Conservation (phyloP, 495 filamentous ascomycete genomes). For the Hypoxylon cercidicola region DNA sequence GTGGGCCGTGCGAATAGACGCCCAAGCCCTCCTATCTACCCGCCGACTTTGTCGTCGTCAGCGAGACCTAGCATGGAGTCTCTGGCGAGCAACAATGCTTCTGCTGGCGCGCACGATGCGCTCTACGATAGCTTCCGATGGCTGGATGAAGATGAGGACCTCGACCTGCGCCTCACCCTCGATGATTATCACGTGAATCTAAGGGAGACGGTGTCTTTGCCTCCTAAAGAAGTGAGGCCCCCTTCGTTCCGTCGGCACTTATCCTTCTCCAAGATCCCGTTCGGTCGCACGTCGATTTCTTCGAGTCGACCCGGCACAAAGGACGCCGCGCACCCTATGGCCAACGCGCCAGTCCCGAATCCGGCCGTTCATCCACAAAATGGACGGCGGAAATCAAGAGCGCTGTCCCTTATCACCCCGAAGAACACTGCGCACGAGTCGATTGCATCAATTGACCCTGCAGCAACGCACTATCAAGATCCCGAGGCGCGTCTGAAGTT, state of each 20-base stretch:
- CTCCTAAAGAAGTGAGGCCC: constrained; percentile 52
- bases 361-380: constrained; percentile 44
- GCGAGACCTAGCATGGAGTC: constrained; percentile 53
- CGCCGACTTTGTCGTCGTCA: constrained; percentile 43
- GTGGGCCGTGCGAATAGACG: constrained; percentile 55
- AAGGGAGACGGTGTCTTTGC: constrained; percentile 51
- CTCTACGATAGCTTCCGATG: constrained; percentile 79
- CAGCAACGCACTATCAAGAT: constrained; percentile 87
- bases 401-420: constrained; percentile 59
- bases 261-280: constrained; percentile 65
- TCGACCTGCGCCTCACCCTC: constrained; percentile 72
- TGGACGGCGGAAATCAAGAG: constrained; percentile 58
- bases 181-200: constrained; percentile 65
- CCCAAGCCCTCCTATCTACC: constrained; percentile 42
- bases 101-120: constrained; percentile 39
- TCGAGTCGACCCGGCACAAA: constrained; percentile 55
- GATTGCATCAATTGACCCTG: constrained; percentile 72
- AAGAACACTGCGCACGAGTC: constrained; percentile 59
- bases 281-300: constrained; percentile 60
- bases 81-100: constrained; percentile 32
- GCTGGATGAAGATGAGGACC: constrained; percentile 80
- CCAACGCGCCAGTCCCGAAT: constrained; percentile 50
- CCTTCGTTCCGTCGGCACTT: constrained; percentile 63
- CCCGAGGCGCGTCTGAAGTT: constrained; percentile 89
- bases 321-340: constrained; percentile 46